Evolutionary conservation across 1,139 yeast genomes (phyloP).

Genomic region (Citeromyces hawaiiensis): DNA sequence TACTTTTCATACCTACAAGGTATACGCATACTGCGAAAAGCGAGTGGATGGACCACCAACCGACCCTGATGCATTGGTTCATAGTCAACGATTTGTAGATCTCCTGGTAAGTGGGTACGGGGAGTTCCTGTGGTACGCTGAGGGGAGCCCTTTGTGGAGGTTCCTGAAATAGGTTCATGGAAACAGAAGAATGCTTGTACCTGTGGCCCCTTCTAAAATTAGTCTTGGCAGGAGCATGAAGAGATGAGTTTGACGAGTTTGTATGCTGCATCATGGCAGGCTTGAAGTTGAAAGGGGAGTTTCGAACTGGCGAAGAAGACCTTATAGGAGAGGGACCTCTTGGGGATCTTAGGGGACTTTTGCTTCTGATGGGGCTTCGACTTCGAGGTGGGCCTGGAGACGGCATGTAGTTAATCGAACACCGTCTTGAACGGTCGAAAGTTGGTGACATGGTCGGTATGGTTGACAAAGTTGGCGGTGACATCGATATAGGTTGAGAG

Average conservation of each 20-base stretch:
- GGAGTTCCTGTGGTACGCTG: constrained; percentile 65
- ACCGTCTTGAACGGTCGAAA: constrained; percentile 3
- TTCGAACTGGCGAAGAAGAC: constrained; percentile 25
- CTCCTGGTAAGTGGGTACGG: constrained; percentile 65
- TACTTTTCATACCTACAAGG: constrained; percentile 40
- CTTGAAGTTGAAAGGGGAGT: constrained; percentile 38
- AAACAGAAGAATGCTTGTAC: constrained; percentile 93
- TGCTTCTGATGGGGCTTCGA: constrained; percentile 17
- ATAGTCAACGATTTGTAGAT: constrained; percentile 38
- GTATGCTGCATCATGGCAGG: constrained; percentile 24
- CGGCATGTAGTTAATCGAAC: constrained; percentile 8
- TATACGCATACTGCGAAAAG: constrained; percentile 42
- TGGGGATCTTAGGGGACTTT: constrained; percentile 23
- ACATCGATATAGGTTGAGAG: background rate
- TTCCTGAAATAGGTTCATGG: constrained; percentile 91
- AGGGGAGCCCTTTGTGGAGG: constrained; percentile 65
- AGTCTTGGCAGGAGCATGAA: constrained; percentile 23
- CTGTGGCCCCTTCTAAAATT: constrained; percentile 89
- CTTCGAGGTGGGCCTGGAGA: constrained; percentile 11
- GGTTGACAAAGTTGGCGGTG: background rate
- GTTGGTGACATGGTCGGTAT: constrained; percentile 5
- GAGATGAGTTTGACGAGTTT: constrained; percentile 2
- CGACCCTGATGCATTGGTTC: constrained; percentile 41
- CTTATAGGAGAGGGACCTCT: constrained; percentile 19
- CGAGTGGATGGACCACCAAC: constrained; percentile 61